Percentiles rank a stretch among this genome's conserved stretches.
These are phyloP conservation scores for Parastagonospora avenae DNA, from an alignment of 2,329 filamentous ascomycete genomes.

Conservation along the genomic window DNA sequence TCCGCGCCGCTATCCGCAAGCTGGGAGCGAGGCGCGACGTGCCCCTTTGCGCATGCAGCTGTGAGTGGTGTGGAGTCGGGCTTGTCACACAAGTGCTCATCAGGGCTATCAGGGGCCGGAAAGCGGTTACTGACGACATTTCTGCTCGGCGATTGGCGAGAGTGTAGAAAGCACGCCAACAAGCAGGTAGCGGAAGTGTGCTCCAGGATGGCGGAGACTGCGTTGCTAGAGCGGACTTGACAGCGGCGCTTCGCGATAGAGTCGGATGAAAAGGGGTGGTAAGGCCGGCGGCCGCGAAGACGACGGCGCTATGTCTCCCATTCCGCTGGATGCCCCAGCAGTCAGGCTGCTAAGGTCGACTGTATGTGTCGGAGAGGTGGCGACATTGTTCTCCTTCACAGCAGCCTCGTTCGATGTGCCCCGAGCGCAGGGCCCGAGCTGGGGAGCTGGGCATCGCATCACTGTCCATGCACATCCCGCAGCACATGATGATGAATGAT, in stretches of 20 bases:
- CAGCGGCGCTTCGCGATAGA: conserved; percentile 27
- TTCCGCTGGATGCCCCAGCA: conserved; percentile 9
- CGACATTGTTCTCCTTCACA: conserved; percentile 1
- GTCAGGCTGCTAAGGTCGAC: conserved; percentile 4
- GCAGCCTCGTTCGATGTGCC: conserved; percentile 10
- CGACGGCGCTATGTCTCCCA: conserved; percentile 19
- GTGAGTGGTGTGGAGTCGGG: conserved; percentile 28
- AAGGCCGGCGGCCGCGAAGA: conserved; percentile 22
- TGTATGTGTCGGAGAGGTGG: background rate
- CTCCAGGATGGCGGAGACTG: conserved; percentile 13
- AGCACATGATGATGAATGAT: conserved; percentile 19
- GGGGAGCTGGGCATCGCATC: conserved; percentile 17
- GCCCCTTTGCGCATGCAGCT: conserved; percentile 41
- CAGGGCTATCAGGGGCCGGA: conserved; percentile 20
- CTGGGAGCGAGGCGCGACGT: conserved; percentile 31
- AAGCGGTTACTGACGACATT: conserved; percentile 23
- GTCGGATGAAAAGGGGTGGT: conserved; percentile 27
- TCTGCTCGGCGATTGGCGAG: conserved; percentile 28
- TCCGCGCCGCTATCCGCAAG: conserved; percentile 33
- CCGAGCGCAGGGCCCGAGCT: conserved; percentile 22
- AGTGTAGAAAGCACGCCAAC: conserved; percentile 12
- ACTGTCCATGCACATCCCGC: conserved; percentile 20
- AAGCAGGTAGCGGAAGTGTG: conserved; percentile 14
- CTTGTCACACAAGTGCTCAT: conserved; percentile 29
- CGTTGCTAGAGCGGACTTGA: conserved; percentile 21